Evolutionary conservation across 257 asterid species (phyloP), one percentile per base, ranked within the genome.

Genomic region (Hygrophila difformis): DNA sequence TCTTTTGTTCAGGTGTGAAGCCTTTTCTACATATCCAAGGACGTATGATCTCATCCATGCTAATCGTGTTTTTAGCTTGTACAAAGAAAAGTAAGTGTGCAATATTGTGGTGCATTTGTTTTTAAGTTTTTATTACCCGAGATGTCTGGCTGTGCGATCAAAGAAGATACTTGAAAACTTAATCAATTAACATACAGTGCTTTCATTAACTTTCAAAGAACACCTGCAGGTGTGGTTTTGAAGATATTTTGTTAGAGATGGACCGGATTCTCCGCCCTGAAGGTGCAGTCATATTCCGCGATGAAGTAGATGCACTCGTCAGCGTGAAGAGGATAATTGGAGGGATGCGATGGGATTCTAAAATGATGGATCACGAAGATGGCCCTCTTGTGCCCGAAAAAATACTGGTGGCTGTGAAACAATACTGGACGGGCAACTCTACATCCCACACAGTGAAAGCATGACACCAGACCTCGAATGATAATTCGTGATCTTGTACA

Each of bases 41-140:
- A 76, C 92, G 0, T 80, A 80, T 2, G 92, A 80, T 51, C 81
- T 80, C 52, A 73, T 80, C 59, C 92, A 80, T 47, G 92, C 79
- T 41, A 44, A 61, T 59, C 74, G 78, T 12, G 72, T 80, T 49
- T 80, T 76, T 54, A 76, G 72, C 67, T 69, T 81, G 69, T 81
- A 77, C 77, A 74, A 77, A 43, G 73, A 57, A 50, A 81, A 55
- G 93, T 77, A 60, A 46, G 87, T 53, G 38, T 44, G 51, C n/a
- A 11, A 5, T 13, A 11, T 8, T 4, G 8, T n/a, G 12, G 31
- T 26, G 31, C 8, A 3, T 18, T 51, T 35, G 22, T 18, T 51
- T 8, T 44, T 59, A 10, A 12, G 24, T 28, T 39, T 20, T 24
- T 31, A 22, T 36, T 51, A 40, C 24, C 44, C 22, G 52, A 55